These are phyloP conservation scores for Fraxinus pennsylvanica DNA, from an alignment of 257 asterid species.

Conservation along the genomic window DNA sequence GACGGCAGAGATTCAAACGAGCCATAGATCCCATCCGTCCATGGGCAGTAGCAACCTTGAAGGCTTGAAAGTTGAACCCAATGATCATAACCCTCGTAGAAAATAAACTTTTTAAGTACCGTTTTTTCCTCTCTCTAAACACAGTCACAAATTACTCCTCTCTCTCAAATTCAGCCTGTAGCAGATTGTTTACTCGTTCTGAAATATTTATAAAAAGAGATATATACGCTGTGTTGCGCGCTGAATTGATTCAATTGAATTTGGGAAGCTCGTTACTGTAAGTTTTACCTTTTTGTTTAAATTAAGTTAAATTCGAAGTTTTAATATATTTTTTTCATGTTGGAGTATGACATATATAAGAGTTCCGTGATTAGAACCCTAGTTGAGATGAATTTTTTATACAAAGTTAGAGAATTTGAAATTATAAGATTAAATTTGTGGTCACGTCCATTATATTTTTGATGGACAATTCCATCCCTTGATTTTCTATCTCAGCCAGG, in stretches of 20 bases:
- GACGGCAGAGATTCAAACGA: conserved; percentile 19
- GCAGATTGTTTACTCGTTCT: conserved; percentile 25
- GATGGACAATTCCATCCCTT: neutral
- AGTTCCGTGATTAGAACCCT: conserved; percentile 26
- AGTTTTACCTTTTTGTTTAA: conserved; percentile 11
- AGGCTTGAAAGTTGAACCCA: neutral
- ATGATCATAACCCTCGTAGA: too few species aligned
- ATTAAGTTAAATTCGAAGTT: neutral
- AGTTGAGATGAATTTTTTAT: neutral
- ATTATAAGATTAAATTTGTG: neutral
- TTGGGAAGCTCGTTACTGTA: conserved; percentile 36
- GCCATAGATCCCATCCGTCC: conserved; percentile 31
- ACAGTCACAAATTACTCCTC: conserved; percentile 14
- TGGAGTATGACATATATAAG: neutral
- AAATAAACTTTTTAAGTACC: too few species aligned
- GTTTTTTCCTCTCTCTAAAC: conserved; percentile 32
- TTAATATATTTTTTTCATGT: neutral
- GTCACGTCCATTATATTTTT: neutral
- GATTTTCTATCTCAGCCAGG: neutral
- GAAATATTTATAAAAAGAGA: neutral
- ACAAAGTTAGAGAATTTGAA: neutral
- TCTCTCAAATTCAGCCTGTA: conserved; percentile 17
- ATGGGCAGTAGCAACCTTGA: too few species aligned
- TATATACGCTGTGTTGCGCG: conserved; percentile 16
- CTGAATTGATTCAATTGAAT: conserved; percentile 36